These are phyloP conservation scores for Spatholobus suberectus DNA, from an alignment of 306 rosid genomes.

Conservation along the genomic window DNA sequence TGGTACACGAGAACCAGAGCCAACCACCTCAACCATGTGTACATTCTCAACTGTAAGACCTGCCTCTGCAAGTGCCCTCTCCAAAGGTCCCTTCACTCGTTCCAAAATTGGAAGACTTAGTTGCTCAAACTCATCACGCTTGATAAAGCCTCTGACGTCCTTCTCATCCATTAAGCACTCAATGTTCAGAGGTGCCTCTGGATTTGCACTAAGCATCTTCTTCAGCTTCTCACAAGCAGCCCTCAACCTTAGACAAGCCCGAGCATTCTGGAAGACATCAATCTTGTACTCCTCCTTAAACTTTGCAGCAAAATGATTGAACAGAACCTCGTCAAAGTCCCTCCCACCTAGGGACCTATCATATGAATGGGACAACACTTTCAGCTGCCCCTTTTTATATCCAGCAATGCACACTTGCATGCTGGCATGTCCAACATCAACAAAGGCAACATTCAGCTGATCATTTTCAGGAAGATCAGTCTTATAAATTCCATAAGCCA, in stretches of 20 bases:
- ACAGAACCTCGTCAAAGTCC: conserved; percentile 89
- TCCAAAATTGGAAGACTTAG: conserved; percentile 83
- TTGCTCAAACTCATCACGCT: conserved; percentile 93
- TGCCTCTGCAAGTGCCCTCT: conserved; percentile 88
- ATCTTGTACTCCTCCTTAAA: conserved; percentile 87
- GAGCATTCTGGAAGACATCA: conserved; percentile 82
- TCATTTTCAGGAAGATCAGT: conserved; percentile 91
- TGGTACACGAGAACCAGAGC: conserved; percentile 97
- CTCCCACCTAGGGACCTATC: conserved; percentile 95
- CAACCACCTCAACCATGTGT: conserved; percentile 88
- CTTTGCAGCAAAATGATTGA: conserved; percentile 78
- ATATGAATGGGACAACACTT: conserved; percentile 79
- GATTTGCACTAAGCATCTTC: conserved; percentile 95
- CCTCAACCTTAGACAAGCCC: conserved; percentile 84
- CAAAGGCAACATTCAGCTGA: conserved; percentile 87
- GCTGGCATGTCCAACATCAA: conserved; percentile 93
- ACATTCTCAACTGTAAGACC: conserved; percentile 73
- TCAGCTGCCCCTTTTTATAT: conserved; percentile 87
- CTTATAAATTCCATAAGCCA: conserved; percentile 97
- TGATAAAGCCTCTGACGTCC: conserved; percentile 84
- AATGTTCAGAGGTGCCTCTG: conserved; percentile 85
- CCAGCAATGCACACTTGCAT: conserved; percentile 99
- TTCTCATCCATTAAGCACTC: conserved; percentile 98
- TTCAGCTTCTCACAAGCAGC: conserved; percentile 93
- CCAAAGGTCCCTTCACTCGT: conserved; percentile 86